These are phyloP conservation scores for Tolypocladium tundrense DNA, from an alignment of 2,329 filamentous ascomycete species.

Conservation along the genomic window DNA sequence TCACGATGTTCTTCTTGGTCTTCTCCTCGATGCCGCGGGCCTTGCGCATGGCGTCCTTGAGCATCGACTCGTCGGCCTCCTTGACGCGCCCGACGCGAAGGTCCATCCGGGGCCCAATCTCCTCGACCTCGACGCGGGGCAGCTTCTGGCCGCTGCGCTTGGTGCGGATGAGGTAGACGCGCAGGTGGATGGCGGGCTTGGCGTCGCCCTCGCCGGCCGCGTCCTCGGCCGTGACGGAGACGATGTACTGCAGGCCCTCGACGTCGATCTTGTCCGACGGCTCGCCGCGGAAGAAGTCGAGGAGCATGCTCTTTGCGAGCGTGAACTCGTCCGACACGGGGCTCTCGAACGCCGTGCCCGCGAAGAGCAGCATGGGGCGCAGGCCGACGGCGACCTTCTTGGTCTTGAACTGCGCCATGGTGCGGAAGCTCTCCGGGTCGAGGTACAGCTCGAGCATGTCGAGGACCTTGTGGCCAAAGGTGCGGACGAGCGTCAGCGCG, in stretches of 20 bases:
- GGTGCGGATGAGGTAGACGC: conserved; percentile 79
- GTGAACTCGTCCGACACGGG: conserved; percentile 71
- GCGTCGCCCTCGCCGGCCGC: conserved; percentile 28
- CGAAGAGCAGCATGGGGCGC: conserved; percentile 85
- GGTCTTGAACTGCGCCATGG: conserved; percentile 65
- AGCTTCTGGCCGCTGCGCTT: conserved; percentile 79
- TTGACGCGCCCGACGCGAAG: conserved; percentile 73
- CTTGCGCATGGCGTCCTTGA: conserved; percentile 87
- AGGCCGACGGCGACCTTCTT: conserved; percentile 69
- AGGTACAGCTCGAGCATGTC: conserved; percentile 93
- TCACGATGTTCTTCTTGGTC: conserved; percentile 94
- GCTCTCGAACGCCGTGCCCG: conserved; percentile 78
- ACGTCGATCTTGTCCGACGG: conserved; percentile 78
- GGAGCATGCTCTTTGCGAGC: conserved; percentile 74
- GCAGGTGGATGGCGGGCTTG: conserved; percentile 53
- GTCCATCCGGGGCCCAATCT: conserved; percentile 91
- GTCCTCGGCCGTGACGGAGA: conserved; percentile 72
- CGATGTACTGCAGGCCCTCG: conserved; percentile 84
- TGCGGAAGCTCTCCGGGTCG: conserved; percentile 61
- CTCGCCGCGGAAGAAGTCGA: conserved; percentile 81
- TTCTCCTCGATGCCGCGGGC: conserved; percentile 63
- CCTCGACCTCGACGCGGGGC: conserved; percentile 84
- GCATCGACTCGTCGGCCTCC: conserved; percentile 66
- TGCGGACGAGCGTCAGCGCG: conserved; percentile 70
- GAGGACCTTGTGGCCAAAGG: conserved; percentile 76